Conservation (phyloP, 192 early-diverging fungal species). For the Backusella australiensis region DNA sequence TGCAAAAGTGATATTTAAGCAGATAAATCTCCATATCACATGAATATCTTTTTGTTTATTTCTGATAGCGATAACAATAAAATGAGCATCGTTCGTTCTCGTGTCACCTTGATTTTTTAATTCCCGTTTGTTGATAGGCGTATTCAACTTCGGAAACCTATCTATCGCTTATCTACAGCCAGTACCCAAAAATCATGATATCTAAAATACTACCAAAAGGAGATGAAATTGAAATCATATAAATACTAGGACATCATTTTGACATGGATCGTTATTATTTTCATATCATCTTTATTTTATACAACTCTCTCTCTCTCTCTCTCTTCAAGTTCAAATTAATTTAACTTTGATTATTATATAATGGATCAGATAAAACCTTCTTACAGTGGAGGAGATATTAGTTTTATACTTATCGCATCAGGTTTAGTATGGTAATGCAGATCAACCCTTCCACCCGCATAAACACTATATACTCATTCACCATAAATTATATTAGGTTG, state of each 20-base stretch:
- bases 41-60: not conserved
- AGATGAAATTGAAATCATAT: not conserved
- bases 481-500: conserved; percentile 34
- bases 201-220: not conserved
- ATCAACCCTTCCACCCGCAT: not conserved
- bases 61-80: conserved; percentile 1
- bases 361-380: not conserved
- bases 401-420: conserved; percentile 67
- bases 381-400: conserved; percentile 51
- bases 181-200: not conserved
- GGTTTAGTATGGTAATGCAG: conserved; percentile 68
- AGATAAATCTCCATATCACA: not conserved
- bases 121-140: not conserved
- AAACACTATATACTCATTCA: not conserved
- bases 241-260: not conserved
- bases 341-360: not conserved
- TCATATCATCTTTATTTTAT: not conserved
- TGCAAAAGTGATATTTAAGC: not conserved
- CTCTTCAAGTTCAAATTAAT: not conserved
- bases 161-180: not conserved
- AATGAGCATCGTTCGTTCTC: not conserved
- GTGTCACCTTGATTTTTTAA: not conserved
- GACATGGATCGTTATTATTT: not conserved
- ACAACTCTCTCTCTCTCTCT: not conserved
- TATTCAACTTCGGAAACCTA: not conserved